Evolutionary conservation across 768 basidiomycete species (phyloP), one percentile per base, ranked within the genome.

Genomic region (Xerocomus potaroensis): DNA sequence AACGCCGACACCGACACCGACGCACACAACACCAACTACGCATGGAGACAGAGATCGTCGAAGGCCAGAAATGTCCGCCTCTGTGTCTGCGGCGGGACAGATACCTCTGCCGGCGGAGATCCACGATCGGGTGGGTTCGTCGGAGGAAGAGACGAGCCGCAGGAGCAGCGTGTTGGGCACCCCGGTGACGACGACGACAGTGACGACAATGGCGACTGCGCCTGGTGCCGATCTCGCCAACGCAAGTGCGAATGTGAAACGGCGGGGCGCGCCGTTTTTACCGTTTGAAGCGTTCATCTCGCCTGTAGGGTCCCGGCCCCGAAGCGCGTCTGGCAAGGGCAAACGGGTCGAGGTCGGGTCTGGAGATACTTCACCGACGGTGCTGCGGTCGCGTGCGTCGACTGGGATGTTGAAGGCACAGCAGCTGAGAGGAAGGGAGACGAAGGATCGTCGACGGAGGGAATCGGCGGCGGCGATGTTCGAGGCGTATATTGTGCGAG

Each of bases 251-350:
- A 36, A 15, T 8, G 30, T 45, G 19, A 43, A 24, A 41, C 41
- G 44, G 21, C 50, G 27, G 18, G 32, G 35, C 4, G 4, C 9
- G 1, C 3, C 50, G 16, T 30, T 32, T 11, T 18, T 44, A 8
- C 47, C 56, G 7, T 64, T 63, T 9, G 48, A 57, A 24, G 53
- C 43, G 6, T 64, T 59, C 36, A 62, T 63, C 9, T 64, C 62
- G 14, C 56, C 56, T 4, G 35, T 30, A 8, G 46, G 41, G 11
- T 10, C 21, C 1, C 44, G 31, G 15, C n/a, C n/a, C n/a, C n/a
- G n/a, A n/a, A n/a, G n/a, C n/a, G n/a, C n/a, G n/a, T n/a, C n/a
- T n/a, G n/a, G 7, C 34, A 32, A 48, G 26, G 55, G 29, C 14
- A 53, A 41, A 18, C 19, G 7, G 18, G 29, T 14, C 0, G 26